A percentile compares a stretch with the other conserved stretches of the same genome.
These are phyloP conservation scores for Blastobotrys americana DNA, from an alignment of 805 yeast genomes.

Conservation along the genomic window DNA sequence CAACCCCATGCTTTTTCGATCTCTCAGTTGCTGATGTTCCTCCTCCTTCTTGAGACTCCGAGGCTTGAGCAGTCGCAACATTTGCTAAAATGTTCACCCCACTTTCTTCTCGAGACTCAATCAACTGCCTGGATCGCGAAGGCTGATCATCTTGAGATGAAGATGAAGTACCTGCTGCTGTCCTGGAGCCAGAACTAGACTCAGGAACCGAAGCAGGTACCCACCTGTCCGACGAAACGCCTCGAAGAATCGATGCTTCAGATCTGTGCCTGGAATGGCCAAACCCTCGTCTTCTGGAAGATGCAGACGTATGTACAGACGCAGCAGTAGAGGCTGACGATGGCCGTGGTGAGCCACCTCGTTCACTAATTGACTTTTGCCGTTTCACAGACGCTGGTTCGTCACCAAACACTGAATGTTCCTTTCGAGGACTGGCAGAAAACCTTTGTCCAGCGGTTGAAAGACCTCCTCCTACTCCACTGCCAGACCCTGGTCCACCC, in stretches of 20 bases:
- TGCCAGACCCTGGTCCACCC: neutral
- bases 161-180: slow-evolving; percentile 11
- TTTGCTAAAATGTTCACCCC: slow-evolving; percentile 6
- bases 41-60: slow-evolving; percentile 3
- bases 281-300: slow-evolving; percentile 11
- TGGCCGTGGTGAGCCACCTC: slow-evolving; percentile 15
- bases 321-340: slow-evolving; percentile 13
- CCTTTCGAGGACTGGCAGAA: slow-evolving; percentile 5
- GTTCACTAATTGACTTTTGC: slow-evolving; percentile 14
- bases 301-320: slow-evolving; percentile 11
- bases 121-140: slow-evolving; percentile 7
- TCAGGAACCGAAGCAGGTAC: no score
- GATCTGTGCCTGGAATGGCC: slow-evolving; percentile 21
- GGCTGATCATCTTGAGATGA: slow-evolving; percentile 12
- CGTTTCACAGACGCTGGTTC: slow-evolving; percentile 12
- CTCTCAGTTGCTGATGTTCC: slow-evolving; percentile 9
- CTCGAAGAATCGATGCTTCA: slow-evolving; percentile 17
- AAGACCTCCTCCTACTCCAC: slow-evolving; percentile 11
- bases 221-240: no score
- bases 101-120: neutral
- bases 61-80: slow-evolving; percentile 7
- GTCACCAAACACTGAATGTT: neutral
- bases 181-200: slow-evolving; percentile 9
- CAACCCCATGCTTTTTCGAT: slow-evolving; percentile 19
- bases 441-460: neutral